phyloP scores from a whole-genome alignment of 2,329 filamentous ascomycete genomes.

The Tolypocladium pustulatum region DNA sequence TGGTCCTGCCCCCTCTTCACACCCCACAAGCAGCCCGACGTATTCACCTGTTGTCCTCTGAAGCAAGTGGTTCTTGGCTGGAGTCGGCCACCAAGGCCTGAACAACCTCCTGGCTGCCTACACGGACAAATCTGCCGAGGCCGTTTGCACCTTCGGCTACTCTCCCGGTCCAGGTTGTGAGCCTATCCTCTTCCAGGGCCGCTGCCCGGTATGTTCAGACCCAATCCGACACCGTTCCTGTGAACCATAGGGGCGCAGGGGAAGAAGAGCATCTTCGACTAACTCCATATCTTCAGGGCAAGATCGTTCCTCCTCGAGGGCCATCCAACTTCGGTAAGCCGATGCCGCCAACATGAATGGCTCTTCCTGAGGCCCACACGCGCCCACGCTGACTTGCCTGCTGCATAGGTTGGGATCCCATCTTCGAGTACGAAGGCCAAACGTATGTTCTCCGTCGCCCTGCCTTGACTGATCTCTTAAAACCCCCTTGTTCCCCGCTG shows the following conservation, averaged over 20 bases:
- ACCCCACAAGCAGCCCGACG: not conserved
- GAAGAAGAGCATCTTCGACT: not conserved
- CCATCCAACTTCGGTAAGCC: constrained; percentile 68
- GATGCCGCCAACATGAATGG: not conserved
- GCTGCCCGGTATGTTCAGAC: constrained; percentile 56
- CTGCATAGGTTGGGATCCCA: constrained; percentile 76
- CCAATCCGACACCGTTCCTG: not conserved
- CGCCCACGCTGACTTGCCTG: not conserved
- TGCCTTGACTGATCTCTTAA: not conserved
- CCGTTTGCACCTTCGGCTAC: constrained; percentile 94
- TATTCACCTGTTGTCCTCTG: not conserved
- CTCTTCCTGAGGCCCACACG: not conserved
- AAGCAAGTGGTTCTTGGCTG: constrained; percentile 89
- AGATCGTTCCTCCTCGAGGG: constrained; percentile 76
- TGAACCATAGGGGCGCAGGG: not conserved
- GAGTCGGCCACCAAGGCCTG: constrained; percentile 71
- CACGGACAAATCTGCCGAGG: constrained; percentile 81
- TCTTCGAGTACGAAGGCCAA: constrained; percentile 86
- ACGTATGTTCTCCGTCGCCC: constrained; percentile 41
- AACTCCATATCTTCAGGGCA: constrained; percentile 35
- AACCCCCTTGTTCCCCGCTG: not conserved
- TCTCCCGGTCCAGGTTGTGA: constrained; percentile 75
- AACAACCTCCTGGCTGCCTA: constrained; percentile 87
- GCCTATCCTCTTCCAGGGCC: constrained; percentile 81
- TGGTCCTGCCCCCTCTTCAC: constrained; percentile 4